Base-by-base conservation (phyloP, 345 rosid genomes). In the Brassica juncea region DNA sequence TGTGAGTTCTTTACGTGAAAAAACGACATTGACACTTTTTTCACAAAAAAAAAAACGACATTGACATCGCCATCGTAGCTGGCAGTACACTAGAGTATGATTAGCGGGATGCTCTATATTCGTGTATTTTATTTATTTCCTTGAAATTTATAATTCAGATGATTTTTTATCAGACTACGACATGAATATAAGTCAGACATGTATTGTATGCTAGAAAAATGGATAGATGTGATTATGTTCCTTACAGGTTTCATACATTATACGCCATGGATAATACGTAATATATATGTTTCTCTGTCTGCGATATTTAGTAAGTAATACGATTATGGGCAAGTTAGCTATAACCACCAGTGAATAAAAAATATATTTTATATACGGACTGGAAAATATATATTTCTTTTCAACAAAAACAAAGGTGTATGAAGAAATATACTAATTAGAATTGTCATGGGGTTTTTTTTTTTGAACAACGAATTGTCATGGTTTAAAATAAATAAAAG, bases 401-500 rank as follows among this genome's bases (percentile, higher is more conserved):
- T 75, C 72, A 37, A 55, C 25, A 23, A 25, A 66, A 75, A 60
- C 73, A 58, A 75, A 67, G 58, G 57, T 39, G 57, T 76, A 68
- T 58, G 49, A 32, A 68, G 25, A 19, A 59, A 59, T 68, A 70
- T 32, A 61, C 16, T 64, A 21, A 64, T 16, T 27, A 67, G 3
- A 57, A 30, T 37, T 74, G 57, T 68, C 66, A 37, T 34, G n/a
- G 31, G n/a, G 4, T 28, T 28, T 28, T 28, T 28, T 25, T 28
- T 28, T 28, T 28, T 28, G 31, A 28, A 28, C 31, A 28, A 28
- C 31, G 31, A 28, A 28, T 28, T 28, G 31, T 59, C 65, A 35
- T 32, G 12, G 60, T 21, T 60, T 61, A 19, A 57, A 66, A 32
- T 79, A 27, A 31, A 42, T 35, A 30, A 62, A 52, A 89, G 96